These are phyloP conservation scores for Blastobotrys malaysiensis DNA, from an alignment of 1,139 yeast species.

Conservation along the genomic window DNA sequence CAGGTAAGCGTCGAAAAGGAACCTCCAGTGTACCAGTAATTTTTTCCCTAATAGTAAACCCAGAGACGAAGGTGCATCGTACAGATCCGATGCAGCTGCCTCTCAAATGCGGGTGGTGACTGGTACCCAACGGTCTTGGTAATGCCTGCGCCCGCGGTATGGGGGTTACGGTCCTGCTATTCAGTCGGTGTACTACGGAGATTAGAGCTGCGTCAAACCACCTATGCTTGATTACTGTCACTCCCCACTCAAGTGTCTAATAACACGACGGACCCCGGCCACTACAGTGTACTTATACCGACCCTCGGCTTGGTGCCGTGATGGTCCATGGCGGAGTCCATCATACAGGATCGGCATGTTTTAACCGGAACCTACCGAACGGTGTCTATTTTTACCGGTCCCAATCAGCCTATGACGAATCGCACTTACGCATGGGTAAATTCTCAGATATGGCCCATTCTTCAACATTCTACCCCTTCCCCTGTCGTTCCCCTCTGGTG, in stretches of 20 bases:
- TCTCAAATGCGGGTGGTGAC: background rate
- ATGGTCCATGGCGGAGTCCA: background rate
- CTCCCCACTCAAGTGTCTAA: background rate
- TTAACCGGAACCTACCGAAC: background rate
- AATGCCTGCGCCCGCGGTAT: background rate
- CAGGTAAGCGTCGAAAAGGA: background rate
- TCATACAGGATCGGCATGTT: background rate
- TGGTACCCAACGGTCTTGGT: background rate
- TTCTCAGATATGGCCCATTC: background rate
- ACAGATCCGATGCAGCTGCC: slow-evolving; percentile 1
- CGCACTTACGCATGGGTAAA: background rate
- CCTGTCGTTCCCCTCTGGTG: background rate
- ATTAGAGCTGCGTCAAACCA: background rate
- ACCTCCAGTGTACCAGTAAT: background rate
- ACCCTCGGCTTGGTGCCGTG: background rate
- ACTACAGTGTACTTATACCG: too few species aligned
- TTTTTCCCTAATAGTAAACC: background rate
- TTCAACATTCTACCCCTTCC: background rate
- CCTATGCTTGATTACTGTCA: background rate
- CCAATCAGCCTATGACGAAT: background rate
- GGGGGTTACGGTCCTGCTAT: background rate
- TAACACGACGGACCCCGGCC: background rate
- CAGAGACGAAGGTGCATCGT: background rate
- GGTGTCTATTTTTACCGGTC: background rate
- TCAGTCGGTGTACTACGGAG: background rate